Conservation (phyloP, 371 early-diverging fungal species). For the Quaeritorhiza haematococci region DNA sequence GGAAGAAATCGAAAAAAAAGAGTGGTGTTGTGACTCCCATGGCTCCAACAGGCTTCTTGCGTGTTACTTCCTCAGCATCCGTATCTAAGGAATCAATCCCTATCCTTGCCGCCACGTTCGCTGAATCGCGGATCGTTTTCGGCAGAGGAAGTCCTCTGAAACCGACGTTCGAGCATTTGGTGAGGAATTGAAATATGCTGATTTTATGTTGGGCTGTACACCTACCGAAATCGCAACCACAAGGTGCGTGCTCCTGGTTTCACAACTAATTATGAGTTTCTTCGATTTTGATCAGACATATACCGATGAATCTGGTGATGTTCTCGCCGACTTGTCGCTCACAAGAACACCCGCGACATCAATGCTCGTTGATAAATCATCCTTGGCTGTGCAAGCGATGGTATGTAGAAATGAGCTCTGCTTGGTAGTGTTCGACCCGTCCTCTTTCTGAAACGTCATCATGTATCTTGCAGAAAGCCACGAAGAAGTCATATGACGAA, state of each 20-base stretch:
- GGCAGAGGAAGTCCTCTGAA: constrained; percentile 67
- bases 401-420: not conserved
- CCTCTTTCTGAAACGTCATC: no score
- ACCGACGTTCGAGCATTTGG: constrained; percentile 70
- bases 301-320: not conserved
- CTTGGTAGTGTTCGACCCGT: not conserved
- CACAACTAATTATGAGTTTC: no score
- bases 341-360: constrained; percentile 7
- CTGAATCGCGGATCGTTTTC: constrained; percentile 48
- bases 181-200: constrained; percentile 17
- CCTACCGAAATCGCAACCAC: no score
- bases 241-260: no score
- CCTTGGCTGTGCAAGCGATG: not conserved
- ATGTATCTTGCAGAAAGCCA: no score
- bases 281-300: constrained; percentile 2
- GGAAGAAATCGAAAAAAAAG: constrained; percentile 58
- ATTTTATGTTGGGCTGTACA: no score
- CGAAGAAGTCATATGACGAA: no score
- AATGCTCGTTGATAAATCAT: constrained; percentile 3
- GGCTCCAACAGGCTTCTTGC: constrained; percentile 46
- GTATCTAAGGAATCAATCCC: constrained; percentile 50
- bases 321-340: constrained; percentile 5
- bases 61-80: constrained; percentile 43
- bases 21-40: constrained; percentile 25
- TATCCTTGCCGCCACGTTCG: constrained; percentile 61